Evolutionary conservation across 148 eudicot genomes (phyloP).

Genomic region (Chenopodium formosanum): DNA sequence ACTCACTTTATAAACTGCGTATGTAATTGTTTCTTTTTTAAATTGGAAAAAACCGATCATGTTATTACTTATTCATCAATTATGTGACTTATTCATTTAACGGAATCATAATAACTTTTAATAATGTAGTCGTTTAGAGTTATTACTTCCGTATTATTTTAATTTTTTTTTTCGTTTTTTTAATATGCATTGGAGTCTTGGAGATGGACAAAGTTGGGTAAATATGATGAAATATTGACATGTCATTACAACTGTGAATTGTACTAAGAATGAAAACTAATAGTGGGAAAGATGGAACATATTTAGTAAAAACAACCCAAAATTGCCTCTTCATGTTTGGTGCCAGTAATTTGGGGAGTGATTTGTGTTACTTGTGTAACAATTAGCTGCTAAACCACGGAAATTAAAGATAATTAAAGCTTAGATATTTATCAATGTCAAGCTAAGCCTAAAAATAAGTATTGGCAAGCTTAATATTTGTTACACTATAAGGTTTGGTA

Average conservation of each 20-base stretch:
- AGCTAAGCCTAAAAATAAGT: too few relatives aligned
- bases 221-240: background rate
- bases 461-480: too few relatives aligned
- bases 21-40: too few relatives aligned
- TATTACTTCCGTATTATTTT: background rate
- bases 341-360: constrained; percentile 6
- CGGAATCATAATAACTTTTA: too few relatives aligned
- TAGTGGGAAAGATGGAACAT: background rate
- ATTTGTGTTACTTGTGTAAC: constrained; percentile 14
- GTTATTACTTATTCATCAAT: too few relatives aligned
- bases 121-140: too few relatives aligned
- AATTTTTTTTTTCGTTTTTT: too few relatives aligned
- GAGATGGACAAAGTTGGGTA: background rate
- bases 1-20: too few relatives aligned
- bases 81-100: too few relatives aligned
- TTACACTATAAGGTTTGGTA: too few relatives aligned
- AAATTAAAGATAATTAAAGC: background rate
- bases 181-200: background rate
- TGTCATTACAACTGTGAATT: background rate
- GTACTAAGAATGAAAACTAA: background rate
- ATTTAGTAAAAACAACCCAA: constrained; percentile 15
- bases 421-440: background rate
- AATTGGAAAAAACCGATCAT: too few relatives aligned
- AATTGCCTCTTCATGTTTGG: constrained; percentile 8
- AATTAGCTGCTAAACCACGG: background rate